Conservation (phyloP, 148 eudicot species). For the Arctostaphylos glauca region DNA sequence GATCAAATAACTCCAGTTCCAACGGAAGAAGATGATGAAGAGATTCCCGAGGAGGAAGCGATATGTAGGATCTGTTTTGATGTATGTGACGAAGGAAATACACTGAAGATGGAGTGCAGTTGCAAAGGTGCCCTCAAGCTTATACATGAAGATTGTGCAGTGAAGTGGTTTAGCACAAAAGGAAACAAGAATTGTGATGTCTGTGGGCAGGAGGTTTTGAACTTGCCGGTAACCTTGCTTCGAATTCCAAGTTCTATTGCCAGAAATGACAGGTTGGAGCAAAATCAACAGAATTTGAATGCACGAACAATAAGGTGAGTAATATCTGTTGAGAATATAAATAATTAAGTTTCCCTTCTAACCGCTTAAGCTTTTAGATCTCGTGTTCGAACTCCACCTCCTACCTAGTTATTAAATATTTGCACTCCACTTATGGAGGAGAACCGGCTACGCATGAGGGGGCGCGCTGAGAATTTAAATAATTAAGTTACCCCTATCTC, state of each 20-base stretch:
- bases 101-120: slow-evolving; percentile 91
- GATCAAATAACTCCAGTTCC: slow-evolving; percentile 55
- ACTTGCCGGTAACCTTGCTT: slow-evolving; percentile 90
- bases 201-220: slow-evolving; percentile 76
- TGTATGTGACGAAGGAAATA: slow-evolving; percentile 77
- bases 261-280: slow-evolving; percentile 37
- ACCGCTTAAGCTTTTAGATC: too few relatives aligned
- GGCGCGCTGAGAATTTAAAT: too few relatives aligned
- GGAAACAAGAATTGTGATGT: slow-evolving; percentile 79
- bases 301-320: slow-evolving; percentile 49
- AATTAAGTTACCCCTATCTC: too few relatives aligned
- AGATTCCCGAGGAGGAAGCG: slow-evolving; percentile 93
- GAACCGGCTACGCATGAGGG: too few relatives aligned
- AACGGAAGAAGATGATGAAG: slow-evolving; percentile 60
- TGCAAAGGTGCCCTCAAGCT: slow-evolving; percentile 94
- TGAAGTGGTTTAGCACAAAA: slow-evolving; percentile 79
- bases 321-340: background rate
- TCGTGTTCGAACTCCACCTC: too few relatives aligned
- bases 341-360: too few relatives aligned
- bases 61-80: slow-evolving; percentile 90
- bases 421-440: too few relatives aligned
- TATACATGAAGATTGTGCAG: slow-evolving; percentile 80
- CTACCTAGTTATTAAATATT: too few relatives aligned
- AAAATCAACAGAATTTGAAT: slow-evolving; percentile 30
- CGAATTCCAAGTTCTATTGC: slow-evolving; percentile 45